phyloP scores from a whole-genome alignment of 2,329 filamentous ascomycete genomes.

The Periconia sp. region DNA sequence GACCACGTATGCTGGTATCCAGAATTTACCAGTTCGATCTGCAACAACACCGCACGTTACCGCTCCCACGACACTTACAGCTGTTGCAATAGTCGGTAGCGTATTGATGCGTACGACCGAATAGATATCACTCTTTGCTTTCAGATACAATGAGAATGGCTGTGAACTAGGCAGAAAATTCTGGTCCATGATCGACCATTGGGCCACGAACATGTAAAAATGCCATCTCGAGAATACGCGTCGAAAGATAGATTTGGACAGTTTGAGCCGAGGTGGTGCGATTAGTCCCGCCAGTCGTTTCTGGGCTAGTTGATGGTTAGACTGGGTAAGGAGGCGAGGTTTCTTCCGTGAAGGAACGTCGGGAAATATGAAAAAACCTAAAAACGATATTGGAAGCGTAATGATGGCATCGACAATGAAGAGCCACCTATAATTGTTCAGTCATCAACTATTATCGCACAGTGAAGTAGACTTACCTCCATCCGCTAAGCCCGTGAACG shows the following conservation, averaged over 20 bases:
- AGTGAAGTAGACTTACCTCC: conserved; percentile 11
- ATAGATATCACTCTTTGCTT: conserved; percentile 31
- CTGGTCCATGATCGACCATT: conserved; percentile 49
- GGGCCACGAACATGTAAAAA: conserved; percentile 39
- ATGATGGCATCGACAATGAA: conserved; percentile 38
- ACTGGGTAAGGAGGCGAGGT: conserved; percentile 40
- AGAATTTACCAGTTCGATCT: conserved; percentile 44
- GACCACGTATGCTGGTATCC: conserved; percentile 39
- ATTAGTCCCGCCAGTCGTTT: conserved; percentile 26
- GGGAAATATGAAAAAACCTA: conserved; percentile 49
- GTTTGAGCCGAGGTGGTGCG: conserved; percentile 35
- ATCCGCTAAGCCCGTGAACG: conserved; percentile 17
- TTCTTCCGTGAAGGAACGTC: conserved; percentile 45
- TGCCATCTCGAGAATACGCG: conserved; percentile 50
- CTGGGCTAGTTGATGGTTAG: conserved; percentile 21
- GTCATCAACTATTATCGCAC: neutral
- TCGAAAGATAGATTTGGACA: conserved; percentile 45
- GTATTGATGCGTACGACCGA: conserved; percentile 51
- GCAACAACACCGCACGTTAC: conserved; percentile 41
- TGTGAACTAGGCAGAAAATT: conserved; percentile 42
- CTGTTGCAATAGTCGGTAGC: conserved; percentile 49
- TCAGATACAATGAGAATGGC: conserved; percentile 52
- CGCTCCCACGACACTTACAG: conserved; percentile 47
- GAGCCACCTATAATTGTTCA: conserved; percentile 16
- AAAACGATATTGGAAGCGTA: conserved; percentile 48